Conservation (phyloP, 495 filamentous ascomycete genomes). For the Penicillium robsamsonii region DNA sequence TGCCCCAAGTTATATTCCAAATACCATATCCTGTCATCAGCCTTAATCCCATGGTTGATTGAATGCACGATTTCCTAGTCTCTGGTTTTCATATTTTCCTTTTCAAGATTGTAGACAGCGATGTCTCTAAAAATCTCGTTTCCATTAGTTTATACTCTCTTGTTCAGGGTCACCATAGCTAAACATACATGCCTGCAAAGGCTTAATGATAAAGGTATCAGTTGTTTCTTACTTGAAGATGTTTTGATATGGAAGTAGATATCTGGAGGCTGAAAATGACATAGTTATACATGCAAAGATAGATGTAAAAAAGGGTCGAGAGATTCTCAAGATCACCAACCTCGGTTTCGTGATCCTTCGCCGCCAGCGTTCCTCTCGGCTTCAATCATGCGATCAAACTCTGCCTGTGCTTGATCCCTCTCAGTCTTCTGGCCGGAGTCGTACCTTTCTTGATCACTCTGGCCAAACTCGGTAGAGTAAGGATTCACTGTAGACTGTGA, state of each 20-base stretch:
- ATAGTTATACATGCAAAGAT: conserved; percentile 2
- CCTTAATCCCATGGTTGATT: neutral
- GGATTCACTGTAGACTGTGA: conserved; percentile 6
- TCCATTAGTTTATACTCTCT: neutral
- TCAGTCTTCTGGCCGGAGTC: conserved; percentile 23
- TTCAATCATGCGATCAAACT: conserved; percentile 45
- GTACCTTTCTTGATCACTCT: conserved; percentile 13
- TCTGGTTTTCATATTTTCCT: neutral
- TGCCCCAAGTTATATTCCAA: conserved; percentile 8
- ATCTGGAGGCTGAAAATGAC: neutral
- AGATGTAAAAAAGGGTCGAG: too few species aligned
- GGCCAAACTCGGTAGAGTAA: neutral
- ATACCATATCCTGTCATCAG: conserved; percentile 7
- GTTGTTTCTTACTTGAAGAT: neutral
- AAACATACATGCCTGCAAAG: conserved; percentile 12
- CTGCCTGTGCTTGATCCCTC: conserved; percentile 37
- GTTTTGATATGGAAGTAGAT: neutral
- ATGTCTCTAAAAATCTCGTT: neutral
- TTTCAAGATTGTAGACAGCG: conserved; percentile 2
- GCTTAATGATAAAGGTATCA: conserved; percentile 10
- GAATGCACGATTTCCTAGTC: conserved; percentile 4
- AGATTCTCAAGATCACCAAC: conserved; percentile 26
- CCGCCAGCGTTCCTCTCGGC: conserved; percentile 32
- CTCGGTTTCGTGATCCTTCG: conserved; percentile 16
- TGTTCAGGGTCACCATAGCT: neutral